phyloP scores from a whole-genome alignment of 2,329 filamentous ascomycete species.

The Epicoccum sorghinum region DNA sequence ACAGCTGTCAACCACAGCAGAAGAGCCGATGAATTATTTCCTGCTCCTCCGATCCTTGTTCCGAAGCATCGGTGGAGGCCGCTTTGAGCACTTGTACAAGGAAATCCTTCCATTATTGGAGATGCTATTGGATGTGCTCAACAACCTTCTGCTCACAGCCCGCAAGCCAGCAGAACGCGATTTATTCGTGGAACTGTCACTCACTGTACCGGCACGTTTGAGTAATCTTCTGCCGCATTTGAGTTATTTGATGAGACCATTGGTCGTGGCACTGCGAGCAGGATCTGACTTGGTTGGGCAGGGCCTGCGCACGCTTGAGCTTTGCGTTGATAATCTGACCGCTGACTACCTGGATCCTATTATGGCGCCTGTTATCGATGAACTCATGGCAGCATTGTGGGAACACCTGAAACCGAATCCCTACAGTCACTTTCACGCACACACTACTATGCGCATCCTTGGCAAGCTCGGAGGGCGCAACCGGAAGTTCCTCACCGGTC shows the following conservation, averaged over 20 bases:
- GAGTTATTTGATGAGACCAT: constrained; percentile 93
- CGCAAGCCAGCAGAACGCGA: constrained; percentile 90
- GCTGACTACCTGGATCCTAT: constrained; percentile 98
- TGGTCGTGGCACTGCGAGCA: constrained; percentile 92
- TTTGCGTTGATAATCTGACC: constrained; percentile 97
- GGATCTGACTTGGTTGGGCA: constrained; percentile 94
- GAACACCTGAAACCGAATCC: constrained; percentile 92
- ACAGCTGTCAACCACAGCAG: constrained; percentile 90
- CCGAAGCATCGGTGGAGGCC: constrained; percentile 92
- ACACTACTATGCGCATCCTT: constrained; percentile 96
- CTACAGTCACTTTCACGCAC: constrained; percentile 96
- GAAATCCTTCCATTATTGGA: constrained; percentile 94
- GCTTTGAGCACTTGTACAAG: constrained; percentile 98
- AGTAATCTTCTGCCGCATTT: constrained; percentile 95
- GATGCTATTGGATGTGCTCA: constrained; percentile 96
- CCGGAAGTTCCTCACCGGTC: constrained; percentile 90
- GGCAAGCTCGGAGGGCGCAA: constrained; percentile 96
- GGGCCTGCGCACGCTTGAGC: constrained; percentile 87
- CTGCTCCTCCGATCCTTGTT: constrained; percentile 90
- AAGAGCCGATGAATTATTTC: constrained; percentile 99
- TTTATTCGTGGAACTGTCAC: constrained; percentile 93
- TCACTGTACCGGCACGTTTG: constrained; percentile 91
- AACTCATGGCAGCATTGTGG: constrained; percentile 96
- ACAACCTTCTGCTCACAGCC: constrained; percentile 89
- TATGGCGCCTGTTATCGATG: constrained; percentile 98